Evolutionary conservation across 2,329 filamentous ascomycete genomes (phyloP).

Genomic region (Stachybotrys chlorohalonatus): DNA sequence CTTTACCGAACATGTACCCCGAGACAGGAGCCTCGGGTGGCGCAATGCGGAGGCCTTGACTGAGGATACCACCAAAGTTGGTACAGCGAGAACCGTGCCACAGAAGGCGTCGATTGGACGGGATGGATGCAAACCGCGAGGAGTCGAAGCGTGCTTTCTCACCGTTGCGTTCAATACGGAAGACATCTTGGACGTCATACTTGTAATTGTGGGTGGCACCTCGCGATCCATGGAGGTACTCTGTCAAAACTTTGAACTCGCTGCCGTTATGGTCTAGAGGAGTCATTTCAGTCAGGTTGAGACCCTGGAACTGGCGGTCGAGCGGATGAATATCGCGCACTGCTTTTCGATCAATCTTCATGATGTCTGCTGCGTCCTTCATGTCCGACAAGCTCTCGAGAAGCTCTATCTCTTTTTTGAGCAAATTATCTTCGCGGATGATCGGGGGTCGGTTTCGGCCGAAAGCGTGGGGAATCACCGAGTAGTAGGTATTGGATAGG

Average conservation of each 20-base stretch:
- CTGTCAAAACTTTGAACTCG: conserved; percentile 57
- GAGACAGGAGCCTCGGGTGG: conserved; percentile 71
- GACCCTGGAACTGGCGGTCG: conserved; percentile 62
- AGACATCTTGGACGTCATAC: conserved; percentile 64
- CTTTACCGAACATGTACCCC: conserved; percentile 87
- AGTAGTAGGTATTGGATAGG: conserved; percentile 72
- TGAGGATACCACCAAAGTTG: conserved; percentile 81
- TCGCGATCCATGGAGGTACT: conserved; percentile 59
- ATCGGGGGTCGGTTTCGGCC: conserved; percentile 65
- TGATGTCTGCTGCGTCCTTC: conserved; percentile 70
- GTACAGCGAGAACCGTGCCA: conserved; percentile 83
- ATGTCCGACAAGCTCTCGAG: conserved; percentile 77
- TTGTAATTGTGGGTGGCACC: conserved; percentile 55
- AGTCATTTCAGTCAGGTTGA: conserved; percentile 70
- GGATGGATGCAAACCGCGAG: conserved; percentile 40
- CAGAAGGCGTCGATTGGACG: conserved; percentile 64
- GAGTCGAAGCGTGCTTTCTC: conserved; percentile 61
- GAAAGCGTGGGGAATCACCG: conserved; percentile 73
- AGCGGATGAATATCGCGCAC: conserved; percentile 50
- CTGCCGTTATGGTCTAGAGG: conserved; percentile 45
- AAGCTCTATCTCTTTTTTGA: conserved; percentile 72
- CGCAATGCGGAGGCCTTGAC: conserved; percentile 82
- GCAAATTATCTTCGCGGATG: conserved; percentile 42
- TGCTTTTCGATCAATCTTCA: conserved; percentile 52
- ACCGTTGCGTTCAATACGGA: conserved; percentile 69